A percentile compares a stretch with the other conserved stretches of the same genome.
These are phyloP conservation scores for Starmerella bombicola DNA, from an alignment of 805 yeast species.

Conservation along the genomic window DNA sequence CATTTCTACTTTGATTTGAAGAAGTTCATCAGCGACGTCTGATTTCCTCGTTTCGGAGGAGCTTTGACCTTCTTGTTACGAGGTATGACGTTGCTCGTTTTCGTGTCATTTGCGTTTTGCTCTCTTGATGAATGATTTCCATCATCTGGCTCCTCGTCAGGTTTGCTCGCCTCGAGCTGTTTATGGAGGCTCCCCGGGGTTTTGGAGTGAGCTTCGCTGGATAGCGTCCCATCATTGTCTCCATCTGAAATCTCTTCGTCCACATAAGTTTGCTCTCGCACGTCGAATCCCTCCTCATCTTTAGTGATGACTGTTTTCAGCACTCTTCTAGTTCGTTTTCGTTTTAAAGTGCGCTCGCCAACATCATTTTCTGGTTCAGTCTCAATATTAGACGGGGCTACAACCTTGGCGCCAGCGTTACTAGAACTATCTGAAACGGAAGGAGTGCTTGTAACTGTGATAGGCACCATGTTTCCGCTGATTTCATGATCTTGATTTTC, in stretches of 20 bases:
- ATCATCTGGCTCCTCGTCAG: background rate
- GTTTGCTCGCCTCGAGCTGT: background rate
- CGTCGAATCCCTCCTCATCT: conserved; percentile 10
- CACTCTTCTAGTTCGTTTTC: conserved; percentile 2
- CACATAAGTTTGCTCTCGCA: conserved; percentile 2
- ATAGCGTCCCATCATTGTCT: background rate
- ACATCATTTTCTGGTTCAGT: background rate
- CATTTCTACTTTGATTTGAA: conserved; percentile 1
- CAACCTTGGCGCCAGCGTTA: too few relatives aligned
- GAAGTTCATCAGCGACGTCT: conserved; percentile 6
- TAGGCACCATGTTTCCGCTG: background rate
- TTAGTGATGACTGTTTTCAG: conserved; percentile 1
- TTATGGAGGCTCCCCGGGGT: background rate
- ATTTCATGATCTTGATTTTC: background rate
- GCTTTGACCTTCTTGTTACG: background rate
- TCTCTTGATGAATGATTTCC: too few relatives aligned
- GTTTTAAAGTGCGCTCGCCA: background rate
- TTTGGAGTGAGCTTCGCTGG: background rate
- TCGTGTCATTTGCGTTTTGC: background rate
- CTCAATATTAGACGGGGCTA: background rate
- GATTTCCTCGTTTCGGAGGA: conserved; percentile 2
- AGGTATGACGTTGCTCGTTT: background rate
- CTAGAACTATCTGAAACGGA: background rate
- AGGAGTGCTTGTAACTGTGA: background rate
- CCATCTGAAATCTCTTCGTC: conserved; percentile 2